Conservation (phyloP, 805 yeast genomes). For the Saturnispora kantuleensis region DNA sequence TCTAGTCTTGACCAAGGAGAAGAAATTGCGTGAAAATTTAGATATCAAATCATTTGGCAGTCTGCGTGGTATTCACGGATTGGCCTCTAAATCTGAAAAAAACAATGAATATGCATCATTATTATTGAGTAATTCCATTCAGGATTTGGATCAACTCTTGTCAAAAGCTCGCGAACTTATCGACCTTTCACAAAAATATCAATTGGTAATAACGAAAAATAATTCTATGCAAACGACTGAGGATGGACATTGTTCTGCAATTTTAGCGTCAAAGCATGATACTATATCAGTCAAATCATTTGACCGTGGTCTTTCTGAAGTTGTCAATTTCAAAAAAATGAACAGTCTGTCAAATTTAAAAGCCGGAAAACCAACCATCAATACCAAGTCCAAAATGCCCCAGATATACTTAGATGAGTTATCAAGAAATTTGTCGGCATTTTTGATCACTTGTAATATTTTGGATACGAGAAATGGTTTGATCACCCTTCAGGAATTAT, state of each 20-base stretch:
- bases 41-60: neutral
- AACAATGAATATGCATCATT: slow-evolving; percentile 48
- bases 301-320: neutral
- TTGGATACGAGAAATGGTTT: slow-evolving; percentile 46
- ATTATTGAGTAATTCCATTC: slow-evolving; percentile 57
- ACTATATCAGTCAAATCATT: too few species aligned
- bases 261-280: slow-evolving; percentile 17
- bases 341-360: slow-evolving; percentile 17
- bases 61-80: slow-evolving; percentile 53
- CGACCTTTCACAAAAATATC: slow-evolving; percentile 40
- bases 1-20: neutral
- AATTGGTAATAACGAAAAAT: slow-evolving; percentile 16
- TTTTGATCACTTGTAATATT: slow-evolving; percentile 35
- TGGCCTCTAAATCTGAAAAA: slow-evolving; percentile 48
- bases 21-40: neutral
- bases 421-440: slow-evolving; percentile 73
- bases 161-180: slow-evolving; percentile 69
- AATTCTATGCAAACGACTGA: slow-evolving; percentile 12
- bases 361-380: slow-evolving; percentile 1
- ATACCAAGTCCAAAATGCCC: slow-evolving; percentile 14
- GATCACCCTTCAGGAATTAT: slow-evolving; percentile 52
- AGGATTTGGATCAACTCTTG: slow-evolving; percentile 69
- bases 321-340: slow-evolving; percentile 15
- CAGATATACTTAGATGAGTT: slow-evolving; percentile 44
- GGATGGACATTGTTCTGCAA: slow-evolving; percentile 18